Base-by-base conservation (phyloP, 768 basidiomycete species). In the Mycena crocata region DNA sequence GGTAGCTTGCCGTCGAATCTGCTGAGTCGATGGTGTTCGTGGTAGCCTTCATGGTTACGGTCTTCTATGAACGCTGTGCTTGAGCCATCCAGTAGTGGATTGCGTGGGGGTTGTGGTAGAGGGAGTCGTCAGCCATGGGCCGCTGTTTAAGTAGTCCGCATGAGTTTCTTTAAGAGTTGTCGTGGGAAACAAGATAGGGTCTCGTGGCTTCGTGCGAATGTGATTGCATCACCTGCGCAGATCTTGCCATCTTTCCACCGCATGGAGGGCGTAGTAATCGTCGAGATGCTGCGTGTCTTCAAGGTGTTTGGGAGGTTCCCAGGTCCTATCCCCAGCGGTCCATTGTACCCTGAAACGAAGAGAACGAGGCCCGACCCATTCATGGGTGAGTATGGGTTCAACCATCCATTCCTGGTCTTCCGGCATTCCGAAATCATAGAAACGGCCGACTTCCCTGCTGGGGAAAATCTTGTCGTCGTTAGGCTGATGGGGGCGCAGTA, bases 61-160 rank as follows among this genome's bases (percentile, higher is more conserved):
- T 57, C 44, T 57, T 57, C 42, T 2, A 57, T 46, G 31, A 46
- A 57, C 1, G 15, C 15, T 8, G 5, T 5, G 61, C 61, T 80
- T n/a, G n/a, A n/a, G 80, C 40, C 40, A 42, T 42, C 40, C 40
- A 42, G n/a, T 42, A 5, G 40, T 5, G 40, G 15, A 42, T 42
- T 8, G 40, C 40, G 40, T 17, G 17, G 17, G 17, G 40, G 40
- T 14, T 17, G n/a, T 42, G 17, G 35, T 9, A 17, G 35, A 9
- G 35, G 10, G 35, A 17, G 17, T 14, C 6, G 40, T 42, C n/a
- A n/a, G n/a, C 40, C 40, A 37, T 17, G 35, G 35, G 35, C 40
- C n/a, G 40, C 40, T 21, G 17, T 14, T 42, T 42, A 42, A 42
- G 40, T 42, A 42, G 40, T 37, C n/a, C n/a, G n/a, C 17, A 42